A percentile compares a stretch with the other conserved stretches of the same genome.
phyloP scores from a whole-genome alignment of 768 basidiomycete species.

The Suillus weaverae region DNA sequence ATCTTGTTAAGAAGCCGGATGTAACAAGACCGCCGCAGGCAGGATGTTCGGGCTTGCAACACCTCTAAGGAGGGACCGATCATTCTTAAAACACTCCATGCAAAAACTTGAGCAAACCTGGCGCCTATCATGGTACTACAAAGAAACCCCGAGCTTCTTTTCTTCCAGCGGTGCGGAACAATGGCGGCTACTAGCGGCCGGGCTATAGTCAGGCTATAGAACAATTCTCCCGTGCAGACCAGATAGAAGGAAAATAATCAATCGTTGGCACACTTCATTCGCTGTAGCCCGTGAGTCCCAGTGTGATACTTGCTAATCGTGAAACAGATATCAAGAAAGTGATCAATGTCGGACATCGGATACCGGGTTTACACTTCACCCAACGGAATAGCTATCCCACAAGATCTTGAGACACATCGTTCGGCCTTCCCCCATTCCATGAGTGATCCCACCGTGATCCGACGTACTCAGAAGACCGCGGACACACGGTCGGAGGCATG shows the following conservation, averaged over 20 bases:
- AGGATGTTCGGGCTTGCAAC: neutral
- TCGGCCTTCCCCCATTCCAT: neutral
- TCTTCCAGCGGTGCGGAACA: neutral
- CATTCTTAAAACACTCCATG: neutral
- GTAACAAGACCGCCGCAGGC: constrained; percentile 1
- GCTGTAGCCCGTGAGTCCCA: neutral
- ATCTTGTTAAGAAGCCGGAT: constrained; percentile 1
- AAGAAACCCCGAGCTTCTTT: neutral
- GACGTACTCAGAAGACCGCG: neutral
- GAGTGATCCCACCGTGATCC: neutral
- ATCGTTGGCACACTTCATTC: neutral
- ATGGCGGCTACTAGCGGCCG: neutral
- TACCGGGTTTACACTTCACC: neutral
- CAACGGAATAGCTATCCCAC: neutral
- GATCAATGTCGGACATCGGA: neutral
- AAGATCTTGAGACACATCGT: neutral
- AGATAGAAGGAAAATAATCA: constrained; percentile 52
- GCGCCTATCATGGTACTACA: neutral
- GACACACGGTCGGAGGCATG: neutral
- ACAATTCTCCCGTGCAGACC: constrained; percentile 18
- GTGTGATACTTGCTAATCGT: no score
- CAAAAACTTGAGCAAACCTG: neutral
- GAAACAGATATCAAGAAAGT: neutral
- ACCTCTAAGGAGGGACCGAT: neutral
- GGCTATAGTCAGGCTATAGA: neutral